Evolutionary conservation across 2,329 filamentous ascomycete species (phyloP), one percentile per base, ranked within the genome.

Genomic region (Cryphonectria radicalis): DNA sequence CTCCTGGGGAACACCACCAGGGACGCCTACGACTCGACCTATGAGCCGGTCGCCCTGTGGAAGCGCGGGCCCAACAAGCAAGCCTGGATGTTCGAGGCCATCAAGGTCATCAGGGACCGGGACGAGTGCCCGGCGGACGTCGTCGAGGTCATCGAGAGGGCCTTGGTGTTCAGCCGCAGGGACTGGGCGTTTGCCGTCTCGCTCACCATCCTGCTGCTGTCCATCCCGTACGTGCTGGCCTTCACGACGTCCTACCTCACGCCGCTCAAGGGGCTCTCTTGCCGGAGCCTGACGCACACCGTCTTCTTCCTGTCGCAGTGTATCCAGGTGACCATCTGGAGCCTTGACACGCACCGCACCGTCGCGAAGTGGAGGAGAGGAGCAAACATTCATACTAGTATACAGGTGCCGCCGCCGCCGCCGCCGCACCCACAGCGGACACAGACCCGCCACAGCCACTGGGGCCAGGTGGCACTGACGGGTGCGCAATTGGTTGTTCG

Each of bases 241-340:
- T 65, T 65, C 28, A 65, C 63, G 32, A 65, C 63, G 4, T 65
- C 63, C 17, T 65, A 19, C 25, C 63, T 65, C 42, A 65, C 63
- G 13, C 63, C 63, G 28, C 4, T 50, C 25, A 50, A 65, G 19
- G 63, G 63, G 3, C 28, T 65, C 0, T 65, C 63, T 22, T 65
- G 63, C 6, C 43, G 63, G 13, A 65, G 63, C 19, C 43, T 65
- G 63, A 65, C 63, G 19, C 42, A 65, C 2, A 65, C 63, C 42
- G 42, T 65, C n/a, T 65, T 65, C 63, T 50, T 65, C 6, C 2
- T 50, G 28, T 50, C 63, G 19, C 63, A 65, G 43, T 28, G 50
- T 14, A 32, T 65, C 17, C 63, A 65, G 43, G 28, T 65, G 25
- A 3, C 25, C 14, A 53, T 53, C 11, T 65, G 63, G 63, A 35